Percentiles rank a stretch among this genome's conserved stretches.
phyloP scores from a whole-genome alignment of 805 yeast genomes.

The Hanseniaspora vineae region DNA sequence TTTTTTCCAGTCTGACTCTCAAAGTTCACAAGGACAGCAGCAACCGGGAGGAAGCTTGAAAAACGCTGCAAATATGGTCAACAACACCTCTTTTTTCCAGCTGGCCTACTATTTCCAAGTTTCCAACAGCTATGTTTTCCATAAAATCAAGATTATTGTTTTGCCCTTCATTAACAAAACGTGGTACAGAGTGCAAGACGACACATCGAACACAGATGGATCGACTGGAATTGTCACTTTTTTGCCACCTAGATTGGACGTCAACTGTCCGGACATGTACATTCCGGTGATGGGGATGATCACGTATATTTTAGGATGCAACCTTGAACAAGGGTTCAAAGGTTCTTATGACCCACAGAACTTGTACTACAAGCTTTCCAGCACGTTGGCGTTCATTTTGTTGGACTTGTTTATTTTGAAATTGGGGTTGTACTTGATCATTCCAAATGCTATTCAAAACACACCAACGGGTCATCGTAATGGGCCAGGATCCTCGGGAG shows the following conservation, averaged over 20 bases:
- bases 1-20: constrained; percentile 14
- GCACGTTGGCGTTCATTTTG: constrained; percentile 70
- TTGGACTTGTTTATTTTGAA: constrained; percentile 67
- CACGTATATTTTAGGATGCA: constrained; percentile 76
- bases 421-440: constrained; percentile 68
- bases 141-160: constrained; percentile 57
- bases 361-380: constrained; percentile 75
- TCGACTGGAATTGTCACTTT: constrained; percentile 6
- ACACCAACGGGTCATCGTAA: constrained; percentile 28
- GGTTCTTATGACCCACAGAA: constrained; percentile 91
- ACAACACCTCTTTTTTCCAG: constrained; percentile 28
- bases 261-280: constrained; percentile 92
- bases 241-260: constrained; percentile 68
- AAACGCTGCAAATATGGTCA: constrained; percentile 39
- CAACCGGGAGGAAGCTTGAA: neutral
- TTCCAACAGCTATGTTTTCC: constrained; percentile 71
- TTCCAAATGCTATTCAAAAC: constrained; percentile 14
- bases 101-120: constrained; percentile 85
- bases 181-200: constrained; percentile 51
- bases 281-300: constrained; percentile 89
- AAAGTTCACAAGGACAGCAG: constrained; percentile 24
- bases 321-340: constrained; percentile 69
- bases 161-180: constrained; percentile 79
- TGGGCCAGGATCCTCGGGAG: constrained; percentile 26
- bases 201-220: constrained; percentile 9